These are phyloP conservation scores for Fusarium verrucosum DNA, from an alignment of 2,329 filamentous ascomycete species.

Conservation along the genomic window DNA sequence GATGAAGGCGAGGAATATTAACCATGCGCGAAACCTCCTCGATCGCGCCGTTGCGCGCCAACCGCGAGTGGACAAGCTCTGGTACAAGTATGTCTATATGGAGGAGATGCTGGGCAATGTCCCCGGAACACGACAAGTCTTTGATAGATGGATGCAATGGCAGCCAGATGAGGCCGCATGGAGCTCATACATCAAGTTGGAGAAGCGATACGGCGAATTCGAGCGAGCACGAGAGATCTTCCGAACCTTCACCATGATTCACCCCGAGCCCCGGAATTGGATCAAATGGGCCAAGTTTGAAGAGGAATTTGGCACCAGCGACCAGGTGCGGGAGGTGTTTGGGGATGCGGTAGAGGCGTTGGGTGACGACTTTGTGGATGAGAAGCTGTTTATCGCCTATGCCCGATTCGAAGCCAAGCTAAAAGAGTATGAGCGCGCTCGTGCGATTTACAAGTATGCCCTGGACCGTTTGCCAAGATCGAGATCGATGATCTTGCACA, in stretches of 20 bases:
- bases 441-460: slow-evolving; percentile 97
- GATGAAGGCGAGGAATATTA: slow-evolving; percentile 94
- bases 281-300: slow-evolving; percentile 99
- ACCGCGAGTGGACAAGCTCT: slow-evolving; percentile 92
- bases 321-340: slow-evolving; percentile 91
- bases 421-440: slow-evolving; percentile 92
- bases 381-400: slow-evolving; percentile 94
- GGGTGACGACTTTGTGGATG: slow-evolving; percentile 94
- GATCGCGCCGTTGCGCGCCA: slow-evolving; percentile 94
- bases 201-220: slow-evolving; percentile 93
- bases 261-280: slow-evolving; percentile 95
- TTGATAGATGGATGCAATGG: slow-evolving; percentile 99
- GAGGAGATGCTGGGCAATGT: slow-evolving; percentile 98
- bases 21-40: slow-evolving; percentile 92
- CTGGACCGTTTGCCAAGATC: slow-evolving; percentile 90
- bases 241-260: slow-evolving; percentile 87
- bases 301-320: slow-evolving; percentile 92
- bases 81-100: slow-evolving; percentile 99
- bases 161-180: slow-evolving; percentile 96
- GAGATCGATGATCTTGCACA: slow-evolving; percentile 85
- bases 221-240: slow-evolving; percentile 92
- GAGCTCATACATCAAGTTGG: slow-evolving; percentile 95
- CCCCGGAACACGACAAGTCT: slow-evolving; percentile 89
- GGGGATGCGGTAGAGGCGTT: slow-evolving; percentile 87
- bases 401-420: slow-evolving; percentile 94